phyloP scores from a whole-genome alignment of 371 early-diverging fungal genomes.

The Enteropsectra breve region DNA sequence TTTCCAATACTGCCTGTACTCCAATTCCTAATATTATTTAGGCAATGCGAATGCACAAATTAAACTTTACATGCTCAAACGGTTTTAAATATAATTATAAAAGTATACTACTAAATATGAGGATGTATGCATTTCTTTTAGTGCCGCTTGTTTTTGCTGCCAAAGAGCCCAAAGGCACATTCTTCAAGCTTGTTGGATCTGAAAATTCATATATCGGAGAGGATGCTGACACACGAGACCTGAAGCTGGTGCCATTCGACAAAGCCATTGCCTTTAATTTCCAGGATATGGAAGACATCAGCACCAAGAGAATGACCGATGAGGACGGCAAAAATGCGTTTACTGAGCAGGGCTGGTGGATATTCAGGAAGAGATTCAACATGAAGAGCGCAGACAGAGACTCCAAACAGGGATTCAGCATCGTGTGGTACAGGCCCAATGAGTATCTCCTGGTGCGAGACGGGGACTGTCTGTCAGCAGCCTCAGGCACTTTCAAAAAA shows the following conservation, averaged over 20 bases:
- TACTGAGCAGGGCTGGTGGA: conserved; percentile 9
- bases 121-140: no score
- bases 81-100: no score
- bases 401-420: not conserved
- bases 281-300: not conserved
- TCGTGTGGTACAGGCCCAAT: conserved; percentile 6
- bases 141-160: no score
- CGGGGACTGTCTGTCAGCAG: not conserved
- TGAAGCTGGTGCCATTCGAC: conserved; percentile 1
- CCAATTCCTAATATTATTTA: no score
- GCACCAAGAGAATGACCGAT: not conserved
- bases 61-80: no score
- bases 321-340: conserved; percentile 8
- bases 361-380: not conserved
- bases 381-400: not conserved
- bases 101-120: no score
- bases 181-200: not conserved
- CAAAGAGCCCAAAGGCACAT: conserved; percentile 1
- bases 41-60: no score
- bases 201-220: conserved; percentile 2
- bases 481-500: not conserved
- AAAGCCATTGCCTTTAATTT: conserved; percentile 5
- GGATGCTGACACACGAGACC: not conserved
- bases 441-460: conserved; percentile 9
- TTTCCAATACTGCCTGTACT: no score